Evolutionary conservation across 345 rosid species (phyloP).

Genomic region (Eucalyptus albens): DNA sequence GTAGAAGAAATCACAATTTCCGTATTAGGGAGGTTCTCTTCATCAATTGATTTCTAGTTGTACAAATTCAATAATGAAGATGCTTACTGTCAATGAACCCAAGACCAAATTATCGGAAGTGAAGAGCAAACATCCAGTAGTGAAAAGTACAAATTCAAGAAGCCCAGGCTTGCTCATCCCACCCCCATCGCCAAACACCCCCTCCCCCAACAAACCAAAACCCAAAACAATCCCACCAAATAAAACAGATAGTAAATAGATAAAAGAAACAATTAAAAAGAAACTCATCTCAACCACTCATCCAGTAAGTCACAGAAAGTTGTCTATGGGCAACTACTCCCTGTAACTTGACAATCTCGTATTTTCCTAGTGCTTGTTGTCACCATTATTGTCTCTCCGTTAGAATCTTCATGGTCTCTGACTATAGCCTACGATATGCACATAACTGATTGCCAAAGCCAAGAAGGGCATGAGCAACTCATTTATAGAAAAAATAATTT

Average conservation of each 20-base stretch:
- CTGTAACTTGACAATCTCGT: no score
- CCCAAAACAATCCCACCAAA: background rate
- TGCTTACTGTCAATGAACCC: background rate
- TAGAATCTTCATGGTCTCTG: background rate
- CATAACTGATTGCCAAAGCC: background rate
- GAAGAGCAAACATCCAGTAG: background rate
- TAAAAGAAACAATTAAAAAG: background rate
- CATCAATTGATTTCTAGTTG: background rate
- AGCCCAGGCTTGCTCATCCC: background rate
- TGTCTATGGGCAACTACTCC: no score
- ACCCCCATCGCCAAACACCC: background rate
- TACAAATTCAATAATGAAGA: background rate
- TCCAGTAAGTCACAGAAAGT: no score
- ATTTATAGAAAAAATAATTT: background rate
- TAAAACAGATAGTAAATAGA: background rate
- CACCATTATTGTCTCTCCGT: no score
- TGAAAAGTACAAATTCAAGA: no score
- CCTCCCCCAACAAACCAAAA: no score
- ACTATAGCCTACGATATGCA: background rate
- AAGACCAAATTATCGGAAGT: background rate
- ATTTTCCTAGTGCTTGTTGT: no score
- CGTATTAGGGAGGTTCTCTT: background rate
- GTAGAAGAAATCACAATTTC: background rate
- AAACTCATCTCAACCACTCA: background rate
- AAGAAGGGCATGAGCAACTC: background rate